Evolutionary conservation across 2,329 filamentous ascomycete genomes (phyloP).

Genomic region (Neospermospora avenae): DNA sequence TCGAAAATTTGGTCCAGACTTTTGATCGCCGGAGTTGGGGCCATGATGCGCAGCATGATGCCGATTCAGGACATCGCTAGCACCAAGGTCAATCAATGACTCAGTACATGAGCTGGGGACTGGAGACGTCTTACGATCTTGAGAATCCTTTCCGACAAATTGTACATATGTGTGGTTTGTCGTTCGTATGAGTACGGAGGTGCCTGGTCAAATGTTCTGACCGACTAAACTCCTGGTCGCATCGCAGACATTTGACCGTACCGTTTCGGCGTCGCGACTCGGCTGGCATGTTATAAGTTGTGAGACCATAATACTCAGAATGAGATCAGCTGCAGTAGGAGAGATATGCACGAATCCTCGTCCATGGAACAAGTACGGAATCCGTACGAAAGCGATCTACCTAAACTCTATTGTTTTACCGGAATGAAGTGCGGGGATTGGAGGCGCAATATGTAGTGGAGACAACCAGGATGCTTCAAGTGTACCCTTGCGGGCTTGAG

Average conservation of each 20-base stretch:
- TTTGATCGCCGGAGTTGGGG: background rate
- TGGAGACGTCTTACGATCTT: background rate
- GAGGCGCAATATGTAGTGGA: too few species aligned
- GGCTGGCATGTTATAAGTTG: background rate
- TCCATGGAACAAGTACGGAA: too few species aligned
- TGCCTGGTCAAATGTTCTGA: slow-evolving; percentile 5
- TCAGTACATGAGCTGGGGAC: background rate
- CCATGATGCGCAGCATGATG: slow-evolving; percentile 1
- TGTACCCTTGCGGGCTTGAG: background rate
- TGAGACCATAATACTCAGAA: background rate
- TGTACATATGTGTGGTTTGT: background rate
- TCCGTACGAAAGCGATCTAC: too few species aligned
- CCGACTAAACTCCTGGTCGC: background rate
- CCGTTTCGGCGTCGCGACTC: background rate
- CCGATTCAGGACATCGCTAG: background rate
- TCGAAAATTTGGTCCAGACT: background rate
- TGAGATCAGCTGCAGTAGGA: too few species aligned
- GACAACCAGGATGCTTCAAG: background rate
- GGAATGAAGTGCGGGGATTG: background rate
- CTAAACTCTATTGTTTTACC: background rate
- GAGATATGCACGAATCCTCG: too few species aligned
- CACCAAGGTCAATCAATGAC: background rate
- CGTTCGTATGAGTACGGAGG: slow-evolving; percentile 6
- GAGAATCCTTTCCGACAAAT: background rate
- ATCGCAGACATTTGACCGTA: background rate